Conservation (phyloP, 2,329 filamentous ascomycete species). For the Neonectria neomacrospora region DNA sequence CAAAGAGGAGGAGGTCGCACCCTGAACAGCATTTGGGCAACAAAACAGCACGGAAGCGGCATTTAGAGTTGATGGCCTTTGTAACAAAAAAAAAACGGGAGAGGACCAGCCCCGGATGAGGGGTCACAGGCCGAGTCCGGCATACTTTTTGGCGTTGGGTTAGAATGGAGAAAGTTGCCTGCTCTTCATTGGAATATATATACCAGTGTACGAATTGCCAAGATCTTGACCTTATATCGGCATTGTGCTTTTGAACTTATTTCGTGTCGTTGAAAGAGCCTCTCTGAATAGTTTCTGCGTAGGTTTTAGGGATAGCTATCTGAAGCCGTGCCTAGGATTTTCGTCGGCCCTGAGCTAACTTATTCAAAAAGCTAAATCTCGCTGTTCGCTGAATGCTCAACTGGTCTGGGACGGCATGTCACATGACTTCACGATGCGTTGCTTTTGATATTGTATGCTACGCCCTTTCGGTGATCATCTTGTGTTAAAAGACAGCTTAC, state of each 20-base stretch:
- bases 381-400: conserved; percentile 4
- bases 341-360: neutral
- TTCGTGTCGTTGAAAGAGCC: neutral
- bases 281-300: neutral
- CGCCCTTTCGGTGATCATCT: conserved; percentile 36
- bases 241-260: neutral
- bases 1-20: neutral
- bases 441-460: conserved; percentile 42
- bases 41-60: conserved; percentile 30
- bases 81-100: conserved; percentile 37
- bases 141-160: conserved; percentile 44
- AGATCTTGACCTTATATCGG: neutral
- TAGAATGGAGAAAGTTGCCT: conserved; percentile 37
- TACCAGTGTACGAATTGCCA: conserved; percentile 27
- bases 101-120: conserved; percentile 19
- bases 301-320: neutral
- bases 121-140: conserved; percentile 18
- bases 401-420: conserved; percentile 23
- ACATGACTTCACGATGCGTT: conserved; percentile 47
- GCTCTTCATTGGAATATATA: conserved; percentile 23
- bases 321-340: neutral
- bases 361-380: neutral
- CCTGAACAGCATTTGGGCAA: conserved; percentile 9
- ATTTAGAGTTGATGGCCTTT: conserved; percentile 29
- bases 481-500: conserved; percentile 13